Percentiles rank a stretch among this genome's conserved stretches.
These are phyloP conservation scores for Aspergillus bombycis DNA, from an alignment of 2,329 filamentous ascomycete genomes.

Conservation along the genomic window DNA sequence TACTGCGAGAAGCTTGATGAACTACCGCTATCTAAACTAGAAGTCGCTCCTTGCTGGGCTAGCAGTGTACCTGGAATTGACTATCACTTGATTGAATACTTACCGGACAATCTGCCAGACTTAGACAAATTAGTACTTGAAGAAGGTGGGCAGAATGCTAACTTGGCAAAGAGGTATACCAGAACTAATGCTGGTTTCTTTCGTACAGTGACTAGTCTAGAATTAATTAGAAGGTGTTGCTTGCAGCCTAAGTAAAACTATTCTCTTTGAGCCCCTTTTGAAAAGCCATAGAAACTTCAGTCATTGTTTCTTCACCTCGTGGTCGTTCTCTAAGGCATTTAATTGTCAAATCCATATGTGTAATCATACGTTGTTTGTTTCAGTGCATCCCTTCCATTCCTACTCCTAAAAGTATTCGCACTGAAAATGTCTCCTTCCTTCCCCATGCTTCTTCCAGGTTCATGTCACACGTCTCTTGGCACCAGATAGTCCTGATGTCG, in stretches of 20 bases:
- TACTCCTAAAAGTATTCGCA: no score
- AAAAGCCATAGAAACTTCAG: no score
- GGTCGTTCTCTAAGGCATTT: no score
- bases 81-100: neutral
- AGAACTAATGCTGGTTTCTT: neutral
- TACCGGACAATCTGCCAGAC: neutral
- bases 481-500: neutral
- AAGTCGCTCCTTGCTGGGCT: neutral
- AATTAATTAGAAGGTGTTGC: neutral
- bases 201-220: neutral
- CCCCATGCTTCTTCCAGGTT: neutral
- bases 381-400: no score
- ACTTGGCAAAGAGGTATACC: neutral
- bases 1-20: constrained; percentile 19
- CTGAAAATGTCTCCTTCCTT: no score
- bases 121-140: neutral
- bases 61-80: neutral
- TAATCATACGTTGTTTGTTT: no score
- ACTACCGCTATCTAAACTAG: neutral
- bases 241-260: neutral
- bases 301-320: no score
- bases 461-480: neutral
- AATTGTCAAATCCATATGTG: no score
- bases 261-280: neutral
- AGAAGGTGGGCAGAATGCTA: neutral